Evolutionary conservation across 495 filamentous ascomycete genomes (phyloP).

Genomic region (Pyrenula massariospora): DNA sequence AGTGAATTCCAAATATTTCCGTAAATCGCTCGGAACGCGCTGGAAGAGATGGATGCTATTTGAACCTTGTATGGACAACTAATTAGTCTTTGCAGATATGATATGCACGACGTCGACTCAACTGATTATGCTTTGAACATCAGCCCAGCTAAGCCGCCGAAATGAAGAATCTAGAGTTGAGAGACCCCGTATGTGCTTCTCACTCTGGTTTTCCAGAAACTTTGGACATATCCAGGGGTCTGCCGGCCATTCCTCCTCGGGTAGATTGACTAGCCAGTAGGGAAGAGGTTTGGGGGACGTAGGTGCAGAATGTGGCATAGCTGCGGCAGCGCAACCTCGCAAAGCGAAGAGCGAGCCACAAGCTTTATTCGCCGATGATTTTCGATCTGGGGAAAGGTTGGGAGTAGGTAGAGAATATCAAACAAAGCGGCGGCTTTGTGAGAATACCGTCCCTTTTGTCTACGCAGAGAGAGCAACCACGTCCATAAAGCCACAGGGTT

Average conservation of each 20-base stretch:
- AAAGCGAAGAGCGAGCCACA: no score
- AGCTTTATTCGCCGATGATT: no score
- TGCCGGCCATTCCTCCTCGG: constrained; percentile 40
- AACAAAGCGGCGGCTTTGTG: no score
- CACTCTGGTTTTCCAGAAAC: constrained; percentile 44
- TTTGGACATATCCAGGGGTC: constrained; percentile 44
- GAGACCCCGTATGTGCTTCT: constrained; percentile 42
- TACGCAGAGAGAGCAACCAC: no score
- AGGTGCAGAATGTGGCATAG: neutral
- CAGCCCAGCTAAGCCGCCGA: constrained; percentile 43
- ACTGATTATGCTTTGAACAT: constrained; percentile 51
- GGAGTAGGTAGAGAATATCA: no score
- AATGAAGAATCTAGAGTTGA: constrained; percentile 52
- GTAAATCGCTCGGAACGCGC: constrained; percentile 59
- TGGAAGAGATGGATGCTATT: constrained; percentile 67
- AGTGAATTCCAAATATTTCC: constrained; percentile 58
- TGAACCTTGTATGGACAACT: constrained; percentile 16
- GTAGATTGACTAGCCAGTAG: constrained; percentile 76
- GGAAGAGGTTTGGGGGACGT: constrained; percentile 25
- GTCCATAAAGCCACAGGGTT: no score
- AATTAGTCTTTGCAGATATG: constrained; percentile 1
- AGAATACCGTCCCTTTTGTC: no score
- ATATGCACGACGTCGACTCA: neutral
- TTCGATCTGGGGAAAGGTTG: no score
- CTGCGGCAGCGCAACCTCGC: no score